phyloP scores from a whole-genome alignment of 2,329 filamentous ascomycete genomes.

The Diaporthe humulicola region DNA sequence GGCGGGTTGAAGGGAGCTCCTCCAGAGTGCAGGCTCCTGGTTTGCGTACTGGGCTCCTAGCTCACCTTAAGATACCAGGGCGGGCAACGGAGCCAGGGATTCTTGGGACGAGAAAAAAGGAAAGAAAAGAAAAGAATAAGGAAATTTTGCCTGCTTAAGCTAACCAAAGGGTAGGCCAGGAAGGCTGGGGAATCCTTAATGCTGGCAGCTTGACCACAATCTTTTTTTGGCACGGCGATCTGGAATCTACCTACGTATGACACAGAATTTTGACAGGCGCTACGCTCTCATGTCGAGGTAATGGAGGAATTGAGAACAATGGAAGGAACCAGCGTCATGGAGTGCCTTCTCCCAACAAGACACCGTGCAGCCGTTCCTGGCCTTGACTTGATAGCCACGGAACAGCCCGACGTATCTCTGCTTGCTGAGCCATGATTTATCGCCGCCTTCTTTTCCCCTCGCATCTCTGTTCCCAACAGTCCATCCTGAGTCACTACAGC shows the following conservation, averaged over 20 bases:
- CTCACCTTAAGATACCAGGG: not conserved
- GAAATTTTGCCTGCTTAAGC: not conserved
- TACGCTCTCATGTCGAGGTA: not conserved
- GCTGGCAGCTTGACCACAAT: not conserved
- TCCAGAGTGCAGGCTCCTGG: not conserved
- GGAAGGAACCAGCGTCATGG: not conserved
- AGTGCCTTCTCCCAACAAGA: not conserved
- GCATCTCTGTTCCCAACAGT: too few relatives aligned
- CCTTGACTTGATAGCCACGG: not conserved
- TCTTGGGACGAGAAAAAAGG: not conserved
- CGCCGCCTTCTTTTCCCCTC: too few relatives aligned
- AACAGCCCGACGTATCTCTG: not conserved
- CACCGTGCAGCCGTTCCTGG: not conserved
- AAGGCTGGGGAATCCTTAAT: not conserved
- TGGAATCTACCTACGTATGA: not conserved
- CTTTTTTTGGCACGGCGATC: not conserved
- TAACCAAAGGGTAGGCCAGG: not conserved
- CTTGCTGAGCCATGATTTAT: not conserved
- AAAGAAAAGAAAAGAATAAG: too few relatives aligned
- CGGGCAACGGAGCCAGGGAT: not conserved
- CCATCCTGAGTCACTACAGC: too few relatives aligned
- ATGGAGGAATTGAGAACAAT: not conserved
- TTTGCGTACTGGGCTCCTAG: not conserved
- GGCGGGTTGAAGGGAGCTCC: not conserved
- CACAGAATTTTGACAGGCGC: not conserved